Conservation (phyloP, 23 red algal genomes). For the Gracilaria domingensis region DNA sequence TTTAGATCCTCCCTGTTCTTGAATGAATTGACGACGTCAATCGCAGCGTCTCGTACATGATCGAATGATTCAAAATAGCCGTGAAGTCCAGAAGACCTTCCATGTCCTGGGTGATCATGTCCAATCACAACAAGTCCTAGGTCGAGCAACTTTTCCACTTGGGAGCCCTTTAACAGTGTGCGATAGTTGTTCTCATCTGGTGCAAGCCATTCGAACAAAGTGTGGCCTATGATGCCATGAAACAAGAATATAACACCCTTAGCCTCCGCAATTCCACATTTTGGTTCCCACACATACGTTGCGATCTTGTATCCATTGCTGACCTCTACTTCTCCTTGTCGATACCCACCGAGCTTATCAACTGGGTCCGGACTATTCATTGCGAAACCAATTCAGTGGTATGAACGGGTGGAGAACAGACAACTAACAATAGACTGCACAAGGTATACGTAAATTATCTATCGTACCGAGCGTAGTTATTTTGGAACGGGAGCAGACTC, state of each 20-base stretch:
- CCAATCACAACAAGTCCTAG: conserved; percentile 77
- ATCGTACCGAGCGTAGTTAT: not conserved
- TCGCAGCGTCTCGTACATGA: conserved; percentile 61
- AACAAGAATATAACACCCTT: conserved; percentile 68
- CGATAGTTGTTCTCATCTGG: conserved; percentile 74
- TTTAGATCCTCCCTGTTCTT: conserved; percentile 35
- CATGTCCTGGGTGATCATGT: conserved; percentile 94
- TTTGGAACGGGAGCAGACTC: not conserved
- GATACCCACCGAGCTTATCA: conserved; percentile 44
- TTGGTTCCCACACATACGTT: conserved; percentile 73
- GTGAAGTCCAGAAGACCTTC: conserved; percentile 69
- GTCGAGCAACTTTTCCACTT: conserved; percentile 71
- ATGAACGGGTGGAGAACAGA: not conserved
- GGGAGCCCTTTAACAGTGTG: conserved; percentile 63
- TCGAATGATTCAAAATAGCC: conserved; percentile 68
- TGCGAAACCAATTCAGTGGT: not conserved
- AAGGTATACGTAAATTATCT: not conserved
- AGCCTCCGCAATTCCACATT: conserved; percentile 27
- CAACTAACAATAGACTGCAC: no score
- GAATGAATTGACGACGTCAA: conserved; percentile 55
- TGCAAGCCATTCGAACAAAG: conserved; percentile 81
- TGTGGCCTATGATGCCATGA: conserved; percentile 80
- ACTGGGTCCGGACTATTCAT: not conserved
- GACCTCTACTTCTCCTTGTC: conserved; percentile 7
- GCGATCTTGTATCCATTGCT: conserved; percentile 66